Conservation (phyloP, 2,329 filamentous ascomycete genomes). For the Bertia moriformis region DNA sequence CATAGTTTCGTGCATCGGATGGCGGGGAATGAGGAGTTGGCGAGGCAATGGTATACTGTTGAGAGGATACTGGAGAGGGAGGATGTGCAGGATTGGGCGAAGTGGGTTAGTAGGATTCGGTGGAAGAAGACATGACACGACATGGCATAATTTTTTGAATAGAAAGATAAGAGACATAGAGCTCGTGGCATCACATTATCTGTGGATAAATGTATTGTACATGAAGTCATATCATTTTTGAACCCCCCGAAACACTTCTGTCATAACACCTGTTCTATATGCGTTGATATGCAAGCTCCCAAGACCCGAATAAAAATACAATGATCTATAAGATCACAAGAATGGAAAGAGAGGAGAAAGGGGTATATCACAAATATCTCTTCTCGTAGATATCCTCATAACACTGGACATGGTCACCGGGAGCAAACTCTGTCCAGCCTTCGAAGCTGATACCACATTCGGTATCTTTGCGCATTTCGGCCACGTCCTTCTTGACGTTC, state of each 20-base stretch:
- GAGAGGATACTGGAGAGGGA: conserved; percentile 42
- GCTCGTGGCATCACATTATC: too few relatives aligned
- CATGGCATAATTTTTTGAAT: background rate
- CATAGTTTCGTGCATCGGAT: conserved; percentile 53
- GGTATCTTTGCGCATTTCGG: conserved; percentile 78
- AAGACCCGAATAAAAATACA: conserved; percentile 1
- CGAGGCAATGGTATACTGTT: conserved; percentile 42
- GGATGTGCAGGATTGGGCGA: conserved; percentile 45
- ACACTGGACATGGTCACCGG: conserved; percentile 75
- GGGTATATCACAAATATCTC: conserved; percentile 20
- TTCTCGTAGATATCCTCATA: conserved; percentile 70
- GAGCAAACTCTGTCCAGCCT: conserved; percentile 61
- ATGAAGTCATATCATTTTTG: too few relatives aligned
- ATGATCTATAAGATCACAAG: background rate
- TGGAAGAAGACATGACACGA: conserved; percentile 37
- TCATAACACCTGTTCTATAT: too few relatives aligned
- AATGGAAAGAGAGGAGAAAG: background rate
- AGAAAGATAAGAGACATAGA: too few relatives aligned
- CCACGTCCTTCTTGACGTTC: conserved; percentile 81
- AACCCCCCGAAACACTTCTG: too few relatives aligned
- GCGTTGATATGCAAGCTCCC: too few relatives aligned
- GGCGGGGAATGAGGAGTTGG: conserved; percentile 49
- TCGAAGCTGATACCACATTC: conserved; percentile 86
- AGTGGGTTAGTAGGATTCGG: conserved; percentile 45
- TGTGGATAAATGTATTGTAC: too few relatives aligned